A percentile compares a stretch with the other conserved stretches of the same genome.
These are phyloP conservation scores for Silene conica DNA, from an alignment of 148 eudicot genomes.

Conservation along the genomic window DNA sequence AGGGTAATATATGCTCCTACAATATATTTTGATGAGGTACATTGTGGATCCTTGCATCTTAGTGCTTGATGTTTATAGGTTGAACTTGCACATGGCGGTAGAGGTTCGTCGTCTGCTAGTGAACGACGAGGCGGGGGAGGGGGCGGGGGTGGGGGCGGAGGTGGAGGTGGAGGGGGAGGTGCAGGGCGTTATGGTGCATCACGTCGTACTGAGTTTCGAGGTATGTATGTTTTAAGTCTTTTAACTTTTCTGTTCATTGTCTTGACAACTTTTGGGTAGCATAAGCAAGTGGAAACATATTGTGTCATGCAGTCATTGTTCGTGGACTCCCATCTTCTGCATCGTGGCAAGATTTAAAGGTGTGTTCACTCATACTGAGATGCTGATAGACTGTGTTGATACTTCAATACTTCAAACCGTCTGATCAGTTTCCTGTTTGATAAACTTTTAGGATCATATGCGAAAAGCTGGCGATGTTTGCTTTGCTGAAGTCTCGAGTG, in stretches of 20 bases:
- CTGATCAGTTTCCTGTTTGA: not conserved
- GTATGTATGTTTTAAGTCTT: constrained; percentile 28
- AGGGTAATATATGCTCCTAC: constrained; percentile 47
- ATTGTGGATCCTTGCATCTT: constrained; percentile 9
- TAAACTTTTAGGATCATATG: constrained; percentile 86
- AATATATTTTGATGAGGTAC: not conserved
- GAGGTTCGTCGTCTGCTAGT: constrained; percentile 78
- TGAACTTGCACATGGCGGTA: constrained; percentile 98
- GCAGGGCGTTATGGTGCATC: constrained; percentile 57
- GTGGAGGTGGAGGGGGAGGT: constrained; percentile 73
- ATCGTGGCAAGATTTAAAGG: constrained; percentile 99
- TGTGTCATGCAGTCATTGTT: constrained; percentile 57
- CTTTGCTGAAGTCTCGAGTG: constrained; percentile 92
- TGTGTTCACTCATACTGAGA: constrained; percentile 16
- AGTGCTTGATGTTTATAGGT: constrained; percentile 42
- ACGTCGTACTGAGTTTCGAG: constrained; percentile 82
- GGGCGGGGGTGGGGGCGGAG: constrained; percentile 73
- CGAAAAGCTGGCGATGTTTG: constrained; percentile 99
- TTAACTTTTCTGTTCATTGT: not conserved
- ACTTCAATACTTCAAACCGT: not conserved
- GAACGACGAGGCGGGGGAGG: constrained; percentile 76
- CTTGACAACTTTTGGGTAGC: not conserved
- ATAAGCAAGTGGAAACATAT: constrained; percentile 3
- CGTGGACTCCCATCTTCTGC: constrained; percentile 98
- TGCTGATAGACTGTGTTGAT: not conserved